Conservation (phyloP, 257 asterid genomes). For the Fraxinus excelsior region DNA sequence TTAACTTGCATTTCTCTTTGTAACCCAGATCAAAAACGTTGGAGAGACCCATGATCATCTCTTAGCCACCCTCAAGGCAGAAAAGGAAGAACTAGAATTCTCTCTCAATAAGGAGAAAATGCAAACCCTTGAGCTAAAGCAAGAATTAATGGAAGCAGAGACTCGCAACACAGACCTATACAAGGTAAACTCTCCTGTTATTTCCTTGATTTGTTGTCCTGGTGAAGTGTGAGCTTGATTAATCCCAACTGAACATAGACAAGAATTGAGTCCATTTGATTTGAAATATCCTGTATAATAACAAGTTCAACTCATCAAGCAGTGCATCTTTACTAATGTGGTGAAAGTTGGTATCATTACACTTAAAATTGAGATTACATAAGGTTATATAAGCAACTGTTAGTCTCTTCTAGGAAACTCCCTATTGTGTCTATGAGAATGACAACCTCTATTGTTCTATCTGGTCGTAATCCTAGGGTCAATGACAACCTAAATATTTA, state of each 20-base stretch:
- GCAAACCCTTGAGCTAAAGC: slow-evolving; percentile 64
- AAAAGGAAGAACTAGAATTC: slow-evolving; percentile 72
- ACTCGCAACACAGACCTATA: slow-evolving; percentile 70
- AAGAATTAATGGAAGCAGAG: slow-evolving; percentile 72
- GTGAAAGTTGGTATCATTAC: background rate
- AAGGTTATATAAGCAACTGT: background rate
- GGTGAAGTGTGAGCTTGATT: slow-evolving; percentile 2
- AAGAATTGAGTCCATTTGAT: slow-evolving; percentile 6
- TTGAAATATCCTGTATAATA: background rate
- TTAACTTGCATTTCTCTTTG: slow-evolving; percentile 18
- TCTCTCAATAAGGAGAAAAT: slow-evolving; percentile 73
- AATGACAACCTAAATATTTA: background rate
- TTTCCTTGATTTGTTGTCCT: slow-evolving; percentile 17
- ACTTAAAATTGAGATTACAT: background rate
- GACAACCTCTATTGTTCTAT: background rate
- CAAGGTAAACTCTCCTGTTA: slow-evolving; percentile 57
- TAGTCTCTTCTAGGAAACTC: background rate
- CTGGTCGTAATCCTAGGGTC: background rate
- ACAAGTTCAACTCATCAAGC: background rate
- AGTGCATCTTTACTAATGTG: background rate
- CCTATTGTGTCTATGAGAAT: background rate
- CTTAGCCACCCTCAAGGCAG: slow-evolving; percentile 60
- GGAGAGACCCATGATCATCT: slow-evolving; percentile 61
- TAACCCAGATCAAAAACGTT: slow-evolving; percentile 54
- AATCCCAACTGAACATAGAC: slow-evolving; percentile 5